Base-by-base conservation (phyloP, 2,329 filamentous ascomycete species). In the Xylogone sp. region DNA sequence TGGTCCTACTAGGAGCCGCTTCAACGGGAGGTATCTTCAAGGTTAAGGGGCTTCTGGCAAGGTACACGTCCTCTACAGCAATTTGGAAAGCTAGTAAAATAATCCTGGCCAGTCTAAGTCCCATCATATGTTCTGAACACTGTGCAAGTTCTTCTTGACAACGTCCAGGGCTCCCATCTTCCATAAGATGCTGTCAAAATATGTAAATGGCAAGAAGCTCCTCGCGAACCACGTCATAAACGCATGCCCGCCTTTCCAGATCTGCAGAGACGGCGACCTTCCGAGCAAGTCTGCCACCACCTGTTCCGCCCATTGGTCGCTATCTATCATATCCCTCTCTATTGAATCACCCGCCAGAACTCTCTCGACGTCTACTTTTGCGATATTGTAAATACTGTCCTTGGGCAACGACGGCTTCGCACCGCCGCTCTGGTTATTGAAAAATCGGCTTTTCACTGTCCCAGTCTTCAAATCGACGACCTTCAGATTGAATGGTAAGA, bases 81-180 rank as follows among this genome's bases (percentile, higher is more conserved):
- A n/a, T n/a, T n/a, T n/a, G n/a, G n/a, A n/a, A n/a, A n/a, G n/a
- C n/a, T n/a, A n/a, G n/a, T n/a, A n/a, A n/a, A n/a, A n/a, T n/a
- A n/a, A n/a, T n/a, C n/a, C n/a, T n/a, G n/a, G n/a, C n/a, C n/a
- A n/a, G n/a, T n/a, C n/a, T n/a, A n/a, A n/a, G n/a, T n/a, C n/a
- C n/a, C n/a, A n/a, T n/a, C n/a, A n/a, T n/a, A n/a, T n/a, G n/a
- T n/a, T n/a, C n/a, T n/a, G n/a, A n/a, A n/a, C n/a, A n/a, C n/a
- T n/a, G n/a, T n/a, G n/a, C n/a, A n/a, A n/a, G n/a, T n/a, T 85
- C 3, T 56, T 42, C 49, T 42, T 42, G 39, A 52, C 43, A 53
- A 22, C 29, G 29, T 56, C 49, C 39, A 54, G n/a, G 12, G 52
- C 59, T 13, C 55, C 61, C 48, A 64, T 46, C 57, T 57, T 63